A percentile compares a stretch with the other conserved stretches of the same genome.
These are phyloP conservation scores for Verticillium isaacii DNA, from an alignment of 2,329 filamentous ascomycete genomes.

Conservation along the genomic window DNA sequence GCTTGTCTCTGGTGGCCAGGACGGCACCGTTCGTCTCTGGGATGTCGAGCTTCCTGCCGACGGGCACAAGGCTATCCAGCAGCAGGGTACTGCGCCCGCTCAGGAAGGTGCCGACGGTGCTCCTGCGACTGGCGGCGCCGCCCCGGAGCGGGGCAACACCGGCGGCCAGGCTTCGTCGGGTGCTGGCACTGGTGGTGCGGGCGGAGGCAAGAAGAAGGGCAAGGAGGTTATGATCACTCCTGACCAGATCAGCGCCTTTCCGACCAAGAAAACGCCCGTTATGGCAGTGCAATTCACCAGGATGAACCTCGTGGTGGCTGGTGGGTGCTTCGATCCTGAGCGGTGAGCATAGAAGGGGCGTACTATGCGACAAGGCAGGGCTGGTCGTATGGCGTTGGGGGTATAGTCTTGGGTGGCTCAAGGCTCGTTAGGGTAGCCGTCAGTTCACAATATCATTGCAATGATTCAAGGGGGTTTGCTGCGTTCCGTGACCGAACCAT, in stretches of 20 bases:
- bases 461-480: background rate
- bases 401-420: background rate
- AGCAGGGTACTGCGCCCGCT: conserved; percentile 15
- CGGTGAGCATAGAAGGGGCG: conserved; percentile 23
- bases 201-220: conserved; percentile 63
- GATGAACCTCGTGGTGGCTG: conserved; percentile 90
- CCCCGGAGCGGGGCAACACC: conserved; percentile 16
- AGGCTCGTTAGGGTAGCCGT: background rate
- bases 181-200: conserved; percentile 18
- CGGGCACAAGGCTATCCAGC: conserved; percentile 50
- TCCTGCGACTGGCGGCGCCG: conserved; percentile 32
- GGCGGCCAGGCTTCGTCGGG: conserved; percentile 18
- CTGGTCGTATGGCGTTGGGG: background rate
- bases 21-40: conserved; percentile 92
- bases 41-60: conserved; percentile 74
- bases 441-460: background rate
- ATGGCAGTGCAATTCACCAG: conserved; percentile 90
- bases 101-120: conserved; percentile 25
- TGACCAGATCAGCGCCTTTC: conserved; percentile 91
- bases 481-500: too few relatives aligned
- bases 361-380: conserved; percentile 3
- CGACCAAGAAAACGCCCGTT: conserved; percentile 93
- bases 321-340: conserved; percentile 63
- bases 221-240: conserved; percentile 89
- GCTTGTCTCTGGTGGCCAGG: conserved; percentile 83